Percentiles rank a stretch among this genome's conserved stretches.
These are phyloP conservation scores for Hyaloscypha finlandica DNA, from an alignment of 495 filamentous ascomycete genomes.

Conservation along the genomic window DNA sequence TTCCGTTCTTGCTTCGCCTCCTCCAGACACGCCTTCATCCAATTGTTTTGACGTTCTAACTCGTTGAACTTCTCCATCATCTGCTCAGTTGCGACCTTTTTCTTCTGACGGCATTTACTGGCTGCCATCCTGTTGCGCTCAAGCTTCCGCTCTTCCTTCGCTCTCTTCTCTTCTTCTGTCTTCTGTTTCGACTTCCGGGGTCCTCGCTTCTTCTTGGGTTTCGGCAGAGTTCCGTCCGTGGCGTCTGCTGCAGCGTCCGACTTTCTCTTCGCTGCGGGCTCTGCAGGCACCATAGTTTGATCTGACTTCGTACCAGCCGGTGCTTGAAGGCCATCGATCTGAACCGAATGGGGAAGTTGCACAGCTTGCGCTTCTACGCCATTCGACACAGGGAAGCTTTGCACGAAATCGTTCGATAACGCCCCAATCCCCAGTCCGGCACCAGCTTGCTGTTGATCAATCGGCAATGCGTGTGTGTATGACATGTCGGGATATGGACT, in stretches of 20 bases:
- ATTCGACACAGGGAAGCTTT: not conserved
- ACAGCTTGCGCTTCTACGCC: not conserved
- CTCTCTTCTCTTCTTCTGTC: constrained; percentile 27
- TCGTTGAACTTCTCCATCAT: constrained; percentile 52
- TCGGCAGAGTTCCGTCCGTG: not conserved
- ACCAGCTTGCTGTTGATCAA: not conserved
- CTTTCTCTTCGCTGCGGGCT: not conserved
- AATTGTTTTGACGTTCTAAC: constrained; percentile 40
- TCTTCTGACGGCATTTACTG: constrained; percentile 85
- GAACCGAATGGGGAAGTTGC: not conserved
- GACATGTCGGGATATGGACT: not conserved
- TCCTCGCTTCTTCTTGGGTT: constrained; percentile 8
- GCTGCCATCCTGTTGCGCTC: constrained; percentile 84
- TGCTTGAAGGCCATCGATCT: not conserved
- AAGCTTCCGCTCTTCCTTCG: constrained; percentile 55
- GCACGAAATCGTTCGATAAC: not conserved
- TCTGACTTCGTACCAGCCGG: not conserved
- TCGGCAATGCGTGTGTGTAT: not conserved
- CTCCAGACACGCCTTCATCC: constrained; percentile 42
- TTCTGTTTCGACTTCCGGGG: constrained; percentile 19
- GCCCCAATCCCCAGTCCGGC: not conserved
- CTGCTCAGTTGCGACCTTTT: constrained; percentile 71
- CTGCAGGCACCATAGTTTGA: not conserved
- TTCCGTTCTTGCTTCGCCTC: constrained; percentile 49
- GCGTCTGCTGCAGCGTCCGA: not conserved